A percentile compares a stretch with the other conserved stretches of the same genome.
phyloP scores from a whole-genome alignment of 495 filamentous ascomycete genomes.

The Penicillium salamii region DNA sequence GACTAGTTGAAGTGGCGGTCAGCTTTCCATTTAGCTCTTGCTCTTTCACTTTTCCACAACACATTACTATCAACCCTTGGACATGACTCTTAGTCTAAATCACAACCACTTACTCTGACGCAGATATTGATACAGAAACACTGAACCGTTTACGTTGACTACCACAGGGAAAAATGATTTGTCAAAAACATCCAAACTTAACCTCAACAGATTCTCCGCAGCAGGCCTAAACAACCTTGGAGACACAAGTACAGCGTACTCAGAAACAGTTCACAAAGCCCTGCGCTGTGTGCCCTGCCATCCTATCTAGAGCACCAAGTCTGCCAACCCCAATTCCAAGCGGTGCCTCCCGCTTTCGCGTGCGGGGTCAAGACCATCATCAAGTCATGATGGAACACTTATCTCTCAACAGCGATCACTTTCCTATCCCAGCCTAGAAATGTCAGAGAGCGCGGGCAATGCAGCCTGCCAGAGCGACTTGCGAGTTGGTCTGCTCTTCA shows the following conservation, averaged over 20 bases:
- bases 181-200: background rate
- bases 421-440: background rate
- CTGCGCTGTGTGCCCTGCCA: background rate
- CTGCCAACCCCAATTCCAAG: background rate
- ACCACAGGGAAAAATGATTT: too few species aligned
- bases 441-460: background rate
- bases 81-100: background rate
- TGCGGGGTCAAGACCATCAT: background rate
- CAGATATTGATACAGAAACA: too few species aligned
- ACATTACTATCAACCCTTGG: background rate
- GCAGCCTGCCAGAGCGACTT: background rate
- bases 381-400: background rate
- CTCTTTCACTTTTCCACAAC: background rate
- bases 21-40: background rate
- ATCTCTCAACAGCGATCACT: conserved; percentile 1
- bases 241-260: background rate
- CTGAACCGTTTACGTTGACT: too few species aligned
- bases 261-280: background rate
- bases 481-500: background rate
- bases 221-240: too few species aligned
- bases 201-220: background rate
- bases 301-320: background rate
- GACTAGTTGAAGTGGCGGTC: background rate
- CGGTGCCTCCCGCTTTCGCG: background rate
- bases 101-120: background rate